Conservation (phyloP, 345 rosid species). For the Hirschfeldia incana region DNA sequence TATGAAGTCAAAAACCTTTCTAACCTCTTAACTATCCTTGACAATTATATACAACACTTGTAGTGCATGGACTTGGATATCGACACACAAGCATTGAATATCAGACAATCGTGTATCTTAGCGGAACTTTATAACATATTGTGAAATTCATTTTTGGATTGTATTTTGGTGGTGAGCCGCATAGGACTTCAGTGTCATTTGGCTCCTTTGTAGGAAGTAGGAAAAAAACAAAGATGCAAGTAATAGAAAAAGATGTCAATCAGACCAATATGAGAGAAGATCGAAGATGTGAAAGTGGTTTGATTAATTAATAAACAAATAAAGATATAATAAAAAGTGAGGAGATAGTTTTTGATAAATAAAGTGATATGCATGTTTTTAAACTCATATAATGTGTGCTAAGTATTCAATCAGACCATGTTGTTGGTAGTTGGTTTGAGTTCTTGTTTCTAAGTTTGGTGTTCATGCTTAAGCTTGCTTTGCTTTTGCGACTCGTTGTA, state of each 20-base stretch:
- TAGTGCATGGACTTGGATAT: not conserved
- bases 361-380: not conserved
- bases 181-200: too few species aligned
- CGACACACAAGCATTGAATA: not conserved
- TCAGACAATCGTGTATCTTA: not conserved
- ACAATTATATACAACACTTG: not conserved
- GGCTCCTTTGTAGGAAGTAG: too few species aligned
- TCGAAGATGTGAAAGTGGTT: not conserved
- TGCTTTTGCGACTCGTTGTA: too few species aligned
- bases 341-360: not conserved
- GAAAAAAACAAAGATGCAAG: too few species aligned
- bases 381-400: too few species aligned
- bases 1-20: not conserved
- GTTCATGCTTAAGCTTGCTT: too few species aligned
- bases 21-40: not conserved
- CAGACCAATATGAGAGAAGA: not conserved
- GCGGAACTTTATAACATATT: not conserved
- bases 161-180: too few species aligned
- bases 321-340: not conserved
- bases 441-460: too few species aligned
- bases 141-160: too few species aligned
- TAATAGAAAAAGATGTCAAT: too few species aligned
- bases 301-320: not conserved
- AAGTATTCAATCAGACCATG: too few species aligned
- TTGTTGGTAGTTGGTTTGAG: too few species aligned